A percentile compares a stretch with the other conserved stretches of the same genome.
phyloP scores from a whole-genome alignment of 805 yeast species.

The Tetrapisispora taiwanensis region DNA sequence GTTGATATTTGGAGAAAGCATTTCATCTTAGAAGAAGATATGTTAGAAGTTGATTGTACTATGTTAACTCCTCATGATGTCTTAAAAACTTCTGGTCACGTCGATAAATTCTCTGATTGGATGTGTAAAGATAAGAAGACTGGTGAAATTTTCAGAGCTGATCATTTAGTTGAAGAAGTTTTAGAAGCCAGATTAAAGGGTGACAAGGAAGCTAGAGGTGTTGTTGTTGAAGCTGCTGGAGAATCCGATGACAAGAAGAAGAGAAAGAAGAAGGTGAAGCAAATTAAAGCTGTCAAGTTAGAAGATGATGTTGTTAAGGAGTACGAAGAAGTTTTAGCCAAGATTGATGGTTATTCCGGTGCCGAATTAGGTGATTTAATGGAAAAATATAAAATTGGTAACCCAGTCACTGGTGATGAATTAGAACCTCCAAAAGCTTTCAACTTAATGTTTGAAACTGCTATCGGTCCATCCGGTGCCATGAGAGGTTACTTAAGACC shows the following conservation, averaged over 20 bases:
- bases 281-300: slow-evolving; percentile 76
- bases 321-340: slow-evolving; percentile 79
- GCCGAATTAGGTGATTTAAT: slow-evolving; percentile 84
- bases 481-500: slow-evolving; percentile 94
- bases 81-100: slow-evolving; percentile 97
- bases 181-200: slow-evolving; percentile 94
- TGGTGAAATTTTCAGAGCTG: slow-evolving; percentile 98
- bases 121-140: slow-evolving; percentile 94
- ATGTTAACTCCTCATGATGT: slow-evolving; percentile 98
- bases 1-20: slow-evolving; percentile 96
- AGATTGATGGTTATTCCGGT: slow-evolving; percentile 93
- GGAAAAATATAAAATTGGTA: slow-evolving; percentile 68
- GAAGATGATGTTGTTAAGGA: slow-evolving; percentile 72
- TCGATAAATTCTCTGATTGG: slow-evolving; percentile 98
- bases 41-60: slow-evolving; percentile 97
- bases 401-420: slow-evolving; percentile 82
- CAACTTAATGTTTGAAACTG: slow-evolving; percentile 98
- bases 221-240: slow-evolving; percentile 42
- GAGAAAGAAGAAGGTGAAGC: slow-evolving; percentile 93
- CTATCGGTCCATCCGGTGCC: slow-evolving; percentile 97
- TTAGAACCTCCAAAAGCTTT: slow-evolving; percentile 89
- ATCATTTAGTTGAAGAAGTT: slow-evolving; percentile 96
- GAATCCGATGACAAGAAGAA: slow-evolving; percentile 76
- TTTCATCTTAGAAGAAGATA: slow-evolving; percentile 93
- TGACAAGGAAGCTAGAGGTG: slow-evolving; percentile 92